A percentile compares a stretch with the other conserved stretches of the same genome.
phyloP scores from a whole-genome alignment of 2,329 filamentous ascomycete genomes.

The Fusarium sp. region DNA sequence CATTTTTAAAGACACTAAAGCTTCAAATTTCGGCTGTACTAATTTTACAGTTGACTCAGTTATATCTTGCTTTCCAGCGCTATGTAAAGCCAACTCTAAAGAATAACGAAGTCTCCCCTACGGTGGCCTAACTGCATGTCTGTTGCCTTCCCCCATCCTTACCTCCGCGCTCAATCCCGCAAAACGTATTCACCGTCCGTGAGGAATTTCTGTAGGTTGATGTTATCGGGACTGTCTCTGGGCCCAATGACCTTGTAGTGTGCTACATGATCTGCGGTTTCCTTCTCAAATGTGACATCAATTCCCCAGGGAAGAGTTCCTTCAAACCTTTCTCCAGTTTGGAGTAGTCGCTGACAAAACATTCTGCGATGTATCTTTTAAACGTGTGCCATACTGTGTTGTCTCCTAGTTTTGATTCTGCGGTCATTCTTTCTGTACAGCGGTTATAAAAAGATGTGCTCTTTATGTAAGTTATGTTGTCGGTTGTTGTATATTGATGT shows the following conservation, averaged over 20 bases:
- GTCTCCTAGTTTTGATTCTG: background rate
- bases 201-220: background rate
- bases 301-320: background rate
- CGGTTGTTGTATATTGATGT: background rate
- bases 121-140: background rate
- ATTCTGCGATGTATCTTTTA: background rate
- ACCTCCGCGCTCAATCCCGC: background rate
- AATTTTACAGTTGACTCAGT: accelerated
- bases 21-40: too few relatives aligned
- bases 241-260: background rate
- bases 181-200: background rate
- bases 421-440: background rate
- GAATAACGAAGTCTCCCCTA: accelerated
- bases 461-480: background rate
- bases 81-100: background rate
- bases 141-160: background rate
- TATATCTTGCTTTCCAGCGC: accelerated
- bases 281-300: background rate
- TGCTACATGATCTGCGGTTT: background rate
- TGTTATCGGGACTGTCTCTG: background rate
- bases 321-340: background rate
- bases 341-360: background rate
- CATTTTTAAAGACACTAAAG: background rate
- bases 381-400: background rate
- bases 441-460: background rate